Evolutionary conservation across 2,329 filamentous ascomycete genomes (phyloP), one percentile per base, ranked within the genome.

Genomic region (Domatiomyces globalis): DNA sequence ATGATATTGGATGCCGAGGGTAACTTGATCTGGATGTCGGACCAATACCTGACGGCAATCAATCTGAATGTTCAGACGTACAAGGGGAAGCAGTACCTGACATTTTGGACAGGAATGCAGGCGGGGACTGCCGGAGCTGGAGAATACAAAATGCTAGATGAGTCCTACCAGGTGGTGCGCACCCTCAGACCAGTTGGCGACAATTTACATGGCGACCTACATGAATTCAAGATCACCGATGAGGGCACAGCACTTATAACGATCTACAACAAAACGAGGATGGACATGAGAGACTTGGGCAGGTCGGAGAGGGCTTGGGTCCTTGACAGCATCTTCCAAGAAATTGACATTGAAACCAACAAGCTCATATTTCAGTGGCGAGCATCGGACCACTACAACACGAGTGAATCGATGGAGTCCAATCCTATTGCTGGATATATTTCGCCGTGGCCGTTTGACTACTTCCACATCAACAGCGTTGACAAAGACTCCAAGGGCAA

Each of bases 401-500:
- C 67, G 10, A 53, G 42, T 18, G 52, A 56, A 22, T 53, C 51
- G 12, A 53, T 51, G 20, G 51, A 55, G 43, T 50, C 51, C 10
- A 52, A 52, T 22, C 51, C 53, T 10, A 51, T 54, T 45, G 56
- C 50, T 36, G 56, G 57, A n/a, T 55, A 51, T 12, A 39, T 46
- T 27, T 43, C 46, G 12, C 48, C 48, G 27, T 47, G 50, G 20
- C 55, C 73, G 1, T 78, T 71, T 67, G 75, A 78, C 58, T 78
- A 72, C 61, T 76, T 77, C 63, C 75, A 78, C 60, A 71, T 78
- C 61, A 78, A 76, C 62, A 73, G 71, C 44, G 65, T 76, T 51
- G 71, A 73, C 60, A 76, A 76, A 61, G 72, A 75, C 55, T 55
- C 60, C 2, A 63, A 67, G 1, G 73, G 69, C 9, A 69, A 72